phyloP scores from a whole-genome alignment of 2,329 filamentous ascomycete species.

The Alternaria panax region DNA sequence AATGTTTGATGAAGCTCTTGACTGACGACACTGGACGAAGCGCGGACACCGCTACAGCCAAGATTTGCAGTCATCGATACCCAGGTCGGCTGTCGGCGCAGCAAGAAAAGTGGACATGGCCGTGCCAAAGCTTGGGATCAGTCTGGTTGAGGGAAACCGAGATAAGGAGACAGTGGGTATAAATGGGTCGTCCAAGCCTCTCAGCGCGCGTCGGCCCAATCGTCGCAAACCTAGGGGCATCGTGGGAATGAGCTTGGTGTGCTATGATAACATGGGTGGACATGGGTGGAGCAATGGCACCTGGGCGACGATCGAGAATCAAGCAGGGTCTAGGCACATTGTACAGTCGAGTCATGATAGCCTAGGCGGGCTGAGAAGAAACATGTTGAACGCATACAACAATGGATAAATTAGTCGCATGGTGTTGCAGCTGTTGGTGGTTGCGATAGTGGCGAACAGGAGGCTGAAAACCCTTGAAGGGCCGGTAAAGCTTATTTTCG shows the following conservation, averaged over 20 bases:
- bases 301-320: constrained; percentile 23
- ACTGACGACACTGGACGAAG: constrained; percentile 34
- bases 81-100: constrained; percentile 28
- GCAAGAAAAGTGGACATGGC: constrained; percentile 41
- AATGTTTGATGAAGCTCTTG: constrained; percentile 17
- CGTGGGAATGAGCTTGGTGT: constrained; percentile 26
- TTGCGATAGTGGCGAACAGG: constrained; percentile 30
- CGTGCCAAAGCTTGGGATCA: constrained; percentile 31
- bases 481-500: constrained; percentile 36
- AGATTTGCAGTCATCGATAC: constrained; percentile 35
- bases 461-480: constrained; percentile 35
- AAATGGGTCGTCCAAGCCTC: constrained; percentile 42
- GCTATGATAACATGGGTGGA: constrained; percentile 22
- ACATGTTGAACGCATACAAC: constrained; percentile 1
- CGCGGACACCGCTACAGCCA: constrained; percentile 22
- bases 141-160: constrained; percentile 40
- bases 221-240: constrained; percentile 25
- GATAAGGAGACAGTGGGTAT: constrained; percentile 47
- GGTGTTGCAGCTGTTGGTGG: constrained; percentile 21
- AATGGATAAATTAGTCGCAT: constrained; percentile 15
- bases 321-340: constrained; percentile 1
- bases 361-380: constrained; percentile 1
- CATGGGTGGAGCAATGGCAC: constrained; percentile 20
- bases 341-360: constrained; percentile 5
- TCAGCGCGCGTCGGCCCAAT: constrained; percentile 39